phyloP scores from a whole-genome alignment of 2,329 filamentous ascomycete species.

The Atkinsonella texensis region DNA sequence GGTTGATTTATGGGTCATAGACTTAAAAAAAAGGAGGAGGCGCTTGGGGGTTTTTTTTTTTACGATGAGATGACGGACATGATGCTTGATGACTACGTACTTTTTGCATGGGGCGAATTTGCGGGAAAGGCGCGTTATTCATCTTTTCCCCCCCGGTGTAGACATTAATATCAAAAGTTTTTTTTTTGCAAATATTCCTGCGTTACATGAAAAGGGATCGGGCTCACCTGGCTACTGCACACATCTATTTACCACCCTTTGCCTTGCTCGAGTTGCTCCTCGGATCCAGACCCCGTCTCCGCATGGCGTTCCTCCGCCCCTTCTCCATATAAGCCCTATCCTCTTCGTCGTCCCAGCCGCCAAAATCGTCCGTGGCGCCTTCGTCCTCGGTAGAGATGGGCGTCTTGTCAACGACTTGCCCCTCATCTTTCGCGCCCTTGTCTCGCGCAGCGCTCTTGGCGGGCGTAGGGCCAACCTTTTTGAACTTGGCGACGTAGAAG shows the following conservation, averaged over 20 bases:
- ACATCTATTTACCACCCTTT: neutral
- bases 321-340: conserved; percentile 61
- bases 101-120: neutral
- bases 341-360: conserved; percentile 62
- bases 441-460: conserved; percentile 31
- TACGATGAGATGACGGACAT: conserved; percentile 7
- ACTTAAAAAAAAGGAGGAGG: neutral
- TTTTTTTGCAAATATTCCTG: neutral
- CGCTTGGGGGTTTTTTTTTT: neutral
- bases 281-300: conserved; percentile 63
- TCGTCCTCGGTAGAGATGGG: conserved; percentile 42
- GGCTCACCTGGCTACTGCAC: neutral
- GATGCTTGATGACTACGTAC: conserved; percentile 6
- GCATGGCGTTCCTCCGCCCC: conserved; percentile 61
- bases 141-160: neutral
- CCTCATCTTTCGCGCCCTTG: conserved; percentile 20
- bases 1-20: neutral
- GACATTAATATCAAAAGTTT: neutral
- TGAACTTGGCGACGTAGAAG: conserved; percentile 97
- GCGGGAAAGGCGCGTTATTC: neutral
- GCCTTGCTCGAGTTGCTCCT: conserved; percentile 34
- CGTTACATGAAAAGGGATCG: neutral
- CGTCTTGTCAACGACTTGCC: conserved; percentile 50
- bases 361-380: conserved; percentile 45
- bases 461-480: conserved; percentile 75